Percentiles rank a stretch among this genome's conserved stretches.
Evolutionary conservation across 2,329 filamentous ascomycete species (phyloP).

Genomic region (Penicillium decumbens): DNA sequence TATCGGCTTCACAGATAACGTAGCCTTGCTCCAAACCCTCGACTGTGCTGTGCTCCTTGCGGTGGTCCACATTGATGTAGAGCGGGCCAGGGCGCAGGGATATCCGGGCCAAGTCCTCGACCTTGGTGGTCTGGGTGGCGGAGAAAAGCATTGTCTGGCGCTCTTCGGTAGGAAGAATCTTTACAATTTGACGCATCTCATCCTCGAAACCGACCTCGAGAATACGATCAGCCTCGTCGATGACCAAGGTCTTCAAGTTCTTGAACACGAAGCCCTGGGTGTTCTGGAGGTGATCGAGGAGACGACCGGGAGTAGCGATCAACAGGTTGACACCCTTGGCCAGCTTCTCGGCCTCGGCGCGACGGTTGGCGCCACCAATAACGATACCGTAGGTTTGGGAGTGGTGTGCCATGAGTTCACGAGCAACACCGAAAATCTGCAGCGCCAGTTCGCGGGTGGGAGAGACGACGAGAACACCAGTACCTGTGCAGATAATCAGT

Average conservation of each 20-base stretch:
- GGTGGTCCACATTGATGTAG: constrained; percentile 94
- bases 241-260: constrained; percentile 85
- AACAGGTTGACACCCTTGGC: constrained; percentile 90
- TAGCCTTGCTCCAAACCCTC: constrained; percentile 95
- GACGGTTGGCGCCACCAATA: constrained; percentile 87
- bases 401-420: constrained; percentile 88
- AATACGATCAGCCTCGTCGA: constrained; percentile 95
- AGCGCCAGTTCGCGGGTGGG: constrained; percentile 90
- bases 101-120: constrained; percentile 92
- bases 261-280: constrained; percentile 87
- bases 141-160: constrained; percentile 98
- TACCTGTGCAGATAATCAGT: constrained; percentile 44
- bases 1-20: constrained; percentile 86
- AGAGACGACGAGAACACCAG: constrained; percentile 86
- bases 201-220: constrained; percentile 98
- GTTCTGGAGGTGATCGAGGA: constrained; percentile 91
- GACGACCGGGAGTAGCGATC: constrained; percentile 85
- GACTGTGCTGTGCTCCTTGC: constrained; percentile 85
- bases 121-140: constrained; percentile 96
- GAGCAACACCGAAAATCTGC: constrained; percentile 91
- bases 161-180: constrained; percentile 81
- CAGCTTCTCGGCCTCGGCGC: constrained; percentile 90
- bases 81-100: constrained; percentile 85
- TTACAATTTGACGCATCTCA: constrained; percentile 94
- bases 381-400: constrained; percentile 95